Evolutionary conservation across 2,329 filamentous ascomycete genomes (phyloP).

Genomic region (Penicillium sp.): DNA sequence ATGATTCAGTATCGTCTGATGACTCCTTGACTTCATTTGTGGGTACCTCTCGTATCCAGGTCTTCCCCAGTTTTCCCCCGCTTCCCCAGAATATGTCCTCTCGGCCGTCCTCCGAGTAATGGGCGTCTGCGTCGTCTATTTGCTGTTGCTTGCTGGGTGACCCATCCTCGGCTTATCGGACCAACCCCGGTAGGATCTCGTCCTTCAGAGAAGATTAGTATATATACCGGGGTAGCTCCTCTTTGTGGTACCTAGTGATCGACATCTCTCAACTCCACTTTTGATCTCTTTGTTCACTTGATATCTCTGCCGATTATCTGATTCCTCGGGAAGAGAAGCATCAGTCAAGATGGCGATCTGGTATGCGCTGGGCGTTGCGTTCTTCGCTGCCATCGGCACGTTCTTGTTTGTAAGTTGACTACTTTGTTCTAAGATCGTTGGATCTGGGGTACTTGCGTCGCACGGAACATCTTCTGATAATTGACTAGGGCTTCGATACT

Average conservation of each 20-base stretch:
- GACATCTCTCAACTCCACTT: background rate
- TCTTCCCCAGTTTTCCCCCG: conserved; percentile 12
- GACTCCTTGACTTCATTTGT: background rate
- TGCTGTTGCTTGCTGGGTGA: conserved; percentile 11
- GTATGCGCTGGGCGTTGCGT: conserved; percentile 52
- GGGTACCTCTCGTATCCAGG: conserved; percentile 14
- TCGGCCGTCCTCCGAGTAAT: conserved; percentile 30
- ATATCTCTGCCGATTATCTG: background rate
- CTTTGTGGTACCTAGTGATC: background rate
- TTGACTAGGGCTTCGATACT: conserved; percentile 54
- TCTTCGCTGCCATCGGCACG: conserved; percentile 58
- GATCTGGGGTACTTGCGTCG: background rate
- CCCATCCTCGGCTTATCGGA: conserved; percentile 22
- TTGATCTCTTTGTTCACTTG: background rate
- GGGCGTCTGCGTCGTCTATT: background rate
- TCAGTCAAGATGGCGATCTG: conserved; percentile 36
- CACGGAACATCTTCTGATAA: conserved; percentile 1
- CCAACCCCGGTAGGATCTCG: conserved; percentile 7
- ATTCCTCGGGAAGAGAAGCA: conserved; percentile 4
- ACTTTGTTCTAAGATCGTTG: background rate
- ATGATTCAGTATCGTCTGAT: background rate
- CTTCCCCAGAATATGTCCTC: conserved; percentile 18
- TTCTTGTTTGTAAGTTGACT: conserved; percentile 53
- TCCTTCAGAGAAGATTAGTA: conserved; percentile 9
- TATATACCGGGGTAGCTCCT: conserved; percentile 1